Conservation (phyloP, 2,329 filamentous ascomycete species). For the Cryphonectria japonica region DNA sequence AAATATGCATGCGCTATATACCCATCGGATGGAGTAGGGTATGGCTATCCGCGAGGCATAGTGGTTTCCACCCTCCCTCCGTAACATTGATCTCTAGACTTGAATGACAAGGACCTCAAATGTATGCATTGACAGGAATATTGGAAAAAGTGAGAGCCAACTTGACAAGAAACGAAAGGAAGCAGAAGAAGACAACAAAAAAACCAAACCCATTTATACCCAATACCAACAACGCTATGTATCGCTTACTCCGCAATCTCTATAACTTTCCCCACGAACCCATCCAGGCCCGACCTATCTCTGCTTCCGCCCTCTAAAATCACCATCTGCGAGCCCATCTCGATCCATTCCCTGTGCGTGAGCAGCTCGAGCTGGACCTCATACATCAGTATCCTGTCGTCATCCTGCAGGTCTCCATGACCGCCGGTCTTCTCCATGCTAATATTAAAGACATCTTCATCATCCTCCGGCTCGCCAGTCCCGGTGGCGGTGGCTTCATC, state of each 20-base stretch:
- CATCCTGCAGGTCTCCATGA: constrained; percentile 34
- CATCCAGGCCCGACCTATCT: constrained; percentile 69
- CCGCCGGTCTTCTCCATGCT: constrained; percentile 49
- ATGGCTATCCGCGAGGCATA: neutral
- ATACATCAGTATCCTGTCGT: constrained; percentile 40
- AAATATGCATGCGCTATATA: neutral
- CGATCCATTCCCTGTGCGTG: constrained; percentile 72
- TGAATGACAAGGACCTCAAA: neutral
- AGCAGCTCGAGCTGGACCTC: constrained; percentile 71
- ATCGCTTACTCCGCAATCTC: constrained; percentile 58
- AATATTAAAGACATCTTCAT: constrained; percentile 63
- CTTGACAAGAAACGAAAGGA: no score
- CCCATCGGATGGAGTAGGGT: neutral
- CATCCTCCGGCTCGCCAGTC: constrained; percentile 40
- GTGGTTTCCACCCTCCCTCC: neutral
- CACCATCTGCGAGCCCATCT: constrained; percentile 70
- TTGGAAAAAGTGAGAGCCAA: neutral
- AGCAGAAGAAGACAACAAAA: neutral
- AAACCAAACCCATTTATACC: neutral
- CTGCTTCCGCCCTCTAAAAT: constrained; percentile 73
- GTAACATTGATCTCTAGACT: neutral
- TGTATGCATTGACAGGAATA: neutral
- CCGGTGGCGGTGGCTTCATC: constrained; percentile 33
- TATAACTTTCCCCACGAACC: constrained; percentile 70
- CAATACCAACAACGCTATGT: neutral